phyloP scores from a whole-genome alignment of 2,329 filamentous ascomycete species.

The Rugonectria rugulosa region DNA sequence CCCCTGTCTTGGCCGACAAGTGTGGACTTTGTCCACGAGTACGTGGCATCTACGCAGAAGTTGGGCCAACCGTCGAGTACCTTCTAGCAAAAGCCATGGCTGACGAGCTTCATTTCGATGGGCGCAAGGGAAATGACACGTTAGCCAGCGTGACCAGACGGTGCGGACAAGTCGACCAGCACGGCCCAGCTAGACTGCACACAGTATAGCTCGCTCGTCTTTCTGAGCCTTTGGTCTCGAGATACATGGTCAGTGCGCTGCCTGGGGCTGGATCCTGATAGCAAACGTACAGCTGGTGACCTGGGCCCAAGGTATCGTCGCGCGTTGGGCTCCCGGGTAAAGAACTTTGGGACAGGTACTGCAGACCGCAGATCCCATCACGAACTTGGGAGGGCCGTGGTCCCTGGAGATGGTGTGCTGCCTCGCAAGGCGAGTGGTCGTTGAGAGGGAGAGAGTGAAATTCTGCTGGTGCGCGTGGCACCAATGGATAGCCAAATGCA shows the following conservation, averaged over 20 bases:
- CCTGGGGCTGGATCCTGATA: constrained; percentile 30
- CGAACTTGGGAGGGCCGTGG: constrained; percentile 10
- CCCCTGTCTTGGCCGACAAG: background rate
- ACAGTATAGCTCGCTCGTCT: constrained; percentile 14
- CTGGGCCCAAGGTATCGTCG: constrained; percentile 25
- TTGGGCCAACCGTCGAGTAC: constrained; percentile 34
- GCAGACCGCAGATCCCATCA: constrained; percentile 36
- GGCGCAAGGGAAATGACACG: constrained; percentile 37
- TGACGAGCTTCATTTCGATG: constrained; percentile 26
- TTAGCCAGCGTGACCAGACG: constrained; percentile 38
- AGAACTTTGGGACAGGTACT: constrained; percentile 30
- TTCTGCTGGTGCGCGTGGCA: constrained; percentile 37
- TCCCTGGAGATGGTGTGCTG: constrained; percentile 33
- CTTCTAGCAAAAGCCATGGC: constrained; percentile 24
- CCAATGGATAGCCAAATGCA: constrained; percentile 30
- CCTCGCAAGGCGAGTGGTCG: constrained; percentile 33
- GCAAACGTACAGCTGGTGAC: constrained; percentile 36
- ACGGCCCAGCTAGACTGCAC: constrained; percentile 20
- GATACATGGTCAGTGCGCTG: constrained; percentile 22
- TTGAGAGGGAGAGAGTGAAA: constrained; percentile 9
- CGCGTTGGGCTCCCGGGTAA: background rate
- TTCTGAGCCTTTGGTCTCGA: constrained; percentile 6
- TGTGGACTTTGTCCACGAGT: constrained; percentile 28
- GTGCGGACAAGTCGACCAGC: constrained; percentile 15
- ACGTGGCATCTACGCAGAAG: constrained; percentile 29